Conservation (phyloP, 129 eudicot genomes). For the Artemisia tridentata region DNA sequence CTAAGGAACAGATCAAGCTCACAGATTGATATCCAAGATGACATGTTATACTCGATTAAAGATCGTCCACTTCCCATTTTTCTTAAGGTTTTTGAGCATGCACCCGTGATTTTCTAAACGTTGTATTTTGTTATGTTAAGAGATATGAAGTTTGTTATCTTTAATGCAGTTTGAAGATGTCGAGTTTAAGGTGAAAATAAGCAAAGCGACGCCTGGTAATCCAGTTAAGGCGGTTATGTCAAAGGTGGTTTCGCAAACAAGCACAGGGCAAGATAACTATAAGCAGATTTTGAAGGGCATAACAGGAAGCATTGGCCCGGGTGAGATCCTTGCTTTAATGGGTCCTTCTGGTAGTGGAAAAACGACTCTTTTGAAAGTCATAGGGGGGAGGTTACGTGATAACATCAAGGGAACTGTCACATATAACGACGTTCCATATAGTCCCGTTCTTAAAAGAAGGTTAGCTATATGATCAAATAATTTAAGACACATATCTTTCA, state of each 20-base stretch:
- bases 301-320: conserved; percentile 92
- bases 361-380: conserved; percentile 78
- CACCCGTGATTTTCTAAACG: neutral
- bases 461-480: neutral
- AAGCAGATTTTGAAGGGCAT: conserved; percentile 87
- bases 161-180: conserved; percentile 79
- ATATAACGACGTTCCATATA: conserved; percentile 81
- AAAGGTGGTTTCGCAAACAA: conserved; percentile 56
- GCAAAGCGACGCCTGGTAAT: conserved; percentile 44
- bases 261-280: conserved; percentile 53
- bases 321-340: conserved; percentile 91
- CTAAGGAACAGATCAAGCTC: conserved; percentile 51
- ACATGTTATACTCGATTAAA: conserved; percentile 25
- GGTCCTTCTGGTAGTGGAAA: conserved; percentile 99
- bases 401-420: conserved; percentile 75
- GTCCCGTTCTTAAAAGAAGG: conserved; percentile 88
- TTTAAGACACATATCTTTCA: neutral
- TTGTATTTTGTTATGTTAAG: neutral
- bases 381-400: conserved; percentile 75
- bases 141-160: conserved; percentile 11
- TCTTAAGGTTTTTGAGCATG: conserved; percentile 52
- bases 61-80: conserved; percentile 81
- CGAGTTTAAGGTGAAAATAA: conserved; percentile 73
- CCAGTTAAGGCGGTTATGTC: conserved; percentile 70
- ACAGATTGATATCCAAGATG: conserved; percentile 69